Base-by-base conservation (phyloP, 257 asterid species). In the Cruciata laevipes region DNA sequence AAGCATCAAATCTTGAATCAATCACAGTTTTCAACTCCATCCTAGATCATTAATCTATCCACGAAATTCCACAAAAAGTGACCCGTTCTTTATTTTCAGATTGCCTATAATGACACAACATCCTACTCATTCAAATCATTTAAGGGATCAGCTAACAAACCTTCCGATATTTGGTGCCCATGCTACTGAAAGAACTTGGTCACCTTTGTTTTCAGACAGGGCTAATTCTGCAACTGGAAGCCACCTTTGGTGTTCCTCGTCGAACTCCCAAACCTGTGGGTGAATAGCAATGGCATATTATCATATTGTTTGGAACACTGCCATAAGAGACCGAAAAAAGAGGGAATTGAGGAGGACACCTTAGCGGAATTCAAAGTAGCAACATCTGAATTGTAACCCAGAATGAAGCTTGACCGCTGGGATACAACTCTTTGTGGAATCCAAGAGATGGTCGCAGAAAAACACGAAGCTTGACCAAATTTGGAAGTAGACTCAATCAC, bases 151-250 rank as follows among this genome's bases (percentile, higher is more conserved):
- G 47, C 18, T 56, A 21, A 40, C 14, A 23, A 27, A 70, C 86
- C 97, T 87, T 88, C 98, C 98, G 40, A 89, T 87, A 76, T 92
- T 92, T 51, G 96, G 95, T 32, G 97, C 90, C 97, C 96, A 92
- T 61, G 96, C 85, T 79, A 92, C 95, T 35, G 89, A 74, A 69
- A 69, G 73, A 73, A 92, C 95, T 65, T 77, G 84, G 74, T 87
- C 94, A 61, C 73, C 78, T 79, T 82, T 84, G 74, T 92, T 91
- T 72, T 80, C 89, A 0, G 94, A 84, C 73, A 75, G 77, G 74
- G 97, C 85, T 81, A 92, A 93, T 81, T 92, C 98, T 60, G 97
- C 98, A 77, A 92, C 98, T 47, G 98, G 98, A 80, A 89, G 96
- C 97, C 97, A 92, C 79, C 98, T 83, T 72, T 89, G 98, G 83